phyloP scores from a whole-genome alignment of 192 early-diverging fungal genomes.

The Podila epicladia region DNA sequence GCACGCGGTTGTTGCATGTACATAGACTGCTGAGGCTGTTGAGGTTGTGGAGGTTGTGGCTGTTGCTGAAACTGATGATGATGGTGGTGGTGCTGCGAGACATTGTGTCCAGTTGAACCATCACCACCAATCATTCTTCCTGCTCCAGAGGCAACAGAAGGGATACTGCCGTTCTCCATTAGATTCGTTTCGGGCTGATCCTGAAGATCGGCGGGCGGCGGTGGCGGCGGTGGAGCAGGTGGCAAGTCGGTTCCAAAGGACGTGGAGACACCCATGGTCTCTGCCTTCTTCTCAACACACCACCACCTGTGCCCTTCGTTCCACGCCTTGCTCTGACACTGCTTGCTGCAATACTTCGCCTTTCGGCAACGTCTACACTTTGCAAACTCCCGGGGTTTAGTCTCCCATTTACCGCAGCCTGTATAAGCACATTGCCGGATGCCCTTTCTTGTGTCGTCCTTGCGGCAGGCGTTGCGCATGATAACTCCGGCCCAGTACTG shows the following conservation, averaged over 20 bases:
- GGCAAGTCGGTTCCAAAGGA: conserved; percentile 40
- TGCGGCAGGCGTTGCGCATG: conserved; percentile 84
- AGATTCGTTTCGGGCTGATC: conserved; percentile 30
- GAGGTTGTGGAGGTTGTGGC: not conserved
- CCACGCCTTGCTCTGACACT: conserved; percentile 82
- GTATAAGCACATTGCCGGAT: conserved; percentile 84
- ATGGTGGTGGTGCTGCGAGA: conserved; percentile 2
- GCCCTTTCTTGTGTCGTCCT: conserved; percentile 75
- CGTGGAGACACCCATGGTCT: conserved; percentile 37
- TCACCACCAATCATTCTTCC: conserved; percentile 42
- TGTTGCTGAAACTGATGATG: conserved; percentile 12
- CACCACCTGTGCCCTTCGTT: conserved; percentile 83
- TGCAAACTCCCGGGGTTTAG: conserved; percentile 78
- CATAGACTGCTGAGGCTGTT: conserved; percentile 7
- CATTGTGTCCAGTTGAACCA: conserved; percentile 10
- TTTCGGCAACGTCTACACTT: conserved; percentile 90
- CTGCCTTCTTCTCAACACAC: conserved; percentile 70
- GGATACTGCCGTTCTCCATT: conserved; percentile 32
- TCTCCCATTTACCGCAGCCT: conserved; percentile 82
- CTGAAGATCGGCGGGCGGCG: conserved; percentile 42
- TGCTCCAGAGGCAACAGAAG: conserved; percentile 31
- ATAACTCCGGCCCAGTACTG: conserved; percentile 81
- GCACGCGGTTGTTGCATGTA: too few relatives aligned
- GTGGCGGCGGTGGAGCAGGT: conserved; percentile 41
- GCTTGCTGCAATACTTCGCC: conserved; percentile 88